Base-by-base conservation (phyloP, 805 yeast genomes). In the Candida michaelii region DNA sequence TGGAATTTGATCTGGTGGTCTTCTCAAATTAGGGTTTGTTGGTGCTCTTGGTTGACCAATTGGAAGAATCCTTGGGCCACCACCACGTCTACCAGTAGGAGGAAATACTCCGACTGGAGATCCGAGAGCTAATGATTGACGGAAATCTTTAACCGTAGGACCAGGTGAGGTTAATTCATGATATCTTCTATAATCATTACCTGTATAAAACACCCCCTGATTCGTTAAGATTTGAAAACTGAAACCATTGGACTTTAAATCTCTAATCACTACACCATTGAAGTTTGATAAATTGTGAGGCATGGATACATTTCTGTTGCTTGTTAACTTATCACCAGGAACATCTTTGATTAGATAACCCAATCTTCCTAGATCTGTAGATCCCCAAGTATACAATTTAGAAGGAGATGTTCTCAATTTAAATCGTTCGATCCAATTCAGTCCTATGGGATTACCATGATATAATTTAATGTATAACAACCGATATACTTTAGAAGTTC, bases 211-310 rank as follows among this genome's bases (percentile, higher is more conserved):
- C 5, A 85, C 54, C 0, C 90, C 89, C 1, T 69, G 58, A 21
- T 69, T 67, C 0, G 84, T 74, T 27, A 84, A 61, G 2, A 84
- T 63, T 39, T 80, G 79, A 46, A 82, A 79, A 3, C 82, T 74
- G 53, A 72, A 83, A 1, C 91, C 91, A 23, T 85, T 85, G 7
- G 82, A 80, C 17, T 76, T 66, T 1, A 83, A 63, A 49, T 78
- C 82, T 0, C 71, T 54, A 1, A 76, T 56, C 2, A 62, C 48
- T 17, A 55, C 48, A 3, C 62, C 54, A 4, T 65, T 58, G 33
- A 79, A 60, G 2, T 62, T 59, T 1, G 60, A 49, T 3, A 76
- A 60, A 41, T 55, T 50, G 0, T 68, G 59, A 1, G 81, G 79
- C 7, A 55, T 58, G 36, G 56, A 58, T 2, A 74, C 66, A 5